phyloP scores from a whole-genome alignment of 805 yeast species.

The Cyberlindnera saturnus region DNA sequence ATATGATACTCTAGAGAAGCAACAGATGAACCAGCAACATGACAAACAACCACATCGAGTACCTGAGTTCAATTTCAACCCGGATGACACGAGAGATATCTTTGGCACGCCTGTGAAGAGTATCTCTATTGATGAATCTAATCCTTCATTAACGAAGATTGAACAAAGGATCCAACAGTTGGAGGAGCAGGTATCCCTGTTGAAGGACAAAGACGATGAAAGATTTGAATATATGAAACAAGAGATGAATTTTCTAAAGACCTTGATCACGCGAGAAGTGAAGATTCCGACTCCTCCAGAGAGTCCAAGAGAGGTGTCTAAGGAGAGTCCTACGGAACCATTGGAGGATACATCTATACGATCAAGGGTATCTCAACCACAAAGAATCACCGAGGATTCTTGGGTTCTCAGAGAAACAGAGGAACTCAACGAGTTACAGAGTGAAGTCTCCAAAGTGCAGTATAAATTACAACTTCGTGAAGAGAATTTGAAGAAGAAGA shows the following conservation, averaged over 20 bases:
- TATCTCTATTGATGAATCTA: neutral
- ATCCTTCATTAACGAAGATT: neutral
- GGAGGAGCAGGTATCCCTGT: conserved; percentile 1
- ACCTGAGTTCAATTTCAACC: conserved; percentile 7
- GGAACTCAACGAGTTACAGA: conserved; percentile 28
- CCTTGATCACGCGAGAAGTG: conserved; percentile 3
- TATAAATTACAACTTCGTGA: conserved; percentile 28
- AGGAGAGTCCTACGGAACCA: neutral
- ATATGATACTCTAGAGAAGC: conserved; percentile 20
- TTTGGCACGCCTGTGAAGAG: conserved; percentile 4
- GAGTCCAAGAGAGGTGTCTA: neutral
- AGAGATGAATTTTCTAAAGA: conserved; percentile 19
- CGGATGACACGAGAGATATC: conserved; percentile 14
- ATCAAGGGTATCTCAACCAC: no score
- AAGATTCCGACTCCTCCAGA: neutral
- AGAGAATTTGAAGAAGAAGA: conserved; percentile 30
- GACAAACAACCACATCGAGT: neutral
- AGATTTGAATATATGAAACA: conserved; percentile 14
- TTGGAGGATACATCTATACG: neutral
- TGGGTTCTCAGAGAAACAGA: conserved; percentile 28
- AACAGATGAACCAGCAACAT: neutral
- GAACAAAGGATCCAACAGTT: conserved; percentile 11
- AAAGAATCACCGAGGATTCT: conserved; percentile 24
- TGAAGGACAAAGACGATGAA: conserved; percentile 8
- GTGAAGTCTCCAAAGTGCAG: conserved; percentile 27